Evolutionary conservation across 176 grass and related monocot species (phyloP), one percentile per base, ranked within the genome.

Genomic region (Cymbopogon citratus): DNA sequence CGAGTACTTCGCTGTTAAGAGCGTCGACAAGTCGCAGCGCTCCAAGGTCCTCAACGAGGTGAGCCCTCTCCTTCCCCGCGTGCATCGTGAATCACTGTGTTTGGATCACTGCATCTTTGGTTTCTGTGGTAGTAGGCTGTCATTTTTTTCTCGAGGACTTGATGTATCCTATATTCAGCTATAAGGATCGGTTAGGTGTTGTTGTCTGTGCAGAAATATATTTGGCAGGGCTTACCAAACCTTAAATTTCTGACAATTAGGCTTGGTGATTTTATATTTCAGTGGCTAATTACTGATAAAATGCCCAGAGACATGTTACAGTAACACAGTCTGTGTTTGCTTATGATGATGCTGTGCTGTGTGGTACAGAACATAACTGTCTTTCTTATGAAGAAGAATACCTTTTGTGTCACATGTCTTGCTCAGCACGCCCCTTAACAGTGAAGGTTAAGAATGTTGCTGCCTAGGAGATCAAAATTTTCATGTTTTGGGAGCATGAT

Each of bases 1-100:
- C n/a, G n/a, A n/a, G n/a, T n/a, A n/a, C n/a, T n/a, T 86, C 86
- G 95, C 95, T 24, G 90, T 98, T 76, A 98, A 98, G 90, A 98
- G 95, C 66, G 95, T 98, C 35, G 95, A 98, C 82, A 98, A 98
- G 66, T 95, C 95, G 26, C 92, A 95, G 82, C 87, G 92, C 74
- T 87, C 92, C 63, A 98, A 98, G 85, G 92, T 98, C 72, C 90
- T 95, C 64, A 89, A 91, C 40, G 95, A 98, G 91, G 95, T 98
- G 85, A 97, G 90, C 56, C 6, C 25, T 28, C 76, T 49, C 43
- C n/a, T 60, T 72, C 36, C 36, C 29, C 52, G 35, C 72, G 60
- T 9, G 33, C 49, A 54, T 41, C 24, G 61, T 61, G 45, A 39
- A 36, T 19, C 54, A 18, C 26, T n/a, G 21, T 62, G 38, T n/a